These are phyloP conservation scores for Salix dunnii DNA, from an alignment of 345 rosid genomes.

Conservation along the genomic window DNA sequence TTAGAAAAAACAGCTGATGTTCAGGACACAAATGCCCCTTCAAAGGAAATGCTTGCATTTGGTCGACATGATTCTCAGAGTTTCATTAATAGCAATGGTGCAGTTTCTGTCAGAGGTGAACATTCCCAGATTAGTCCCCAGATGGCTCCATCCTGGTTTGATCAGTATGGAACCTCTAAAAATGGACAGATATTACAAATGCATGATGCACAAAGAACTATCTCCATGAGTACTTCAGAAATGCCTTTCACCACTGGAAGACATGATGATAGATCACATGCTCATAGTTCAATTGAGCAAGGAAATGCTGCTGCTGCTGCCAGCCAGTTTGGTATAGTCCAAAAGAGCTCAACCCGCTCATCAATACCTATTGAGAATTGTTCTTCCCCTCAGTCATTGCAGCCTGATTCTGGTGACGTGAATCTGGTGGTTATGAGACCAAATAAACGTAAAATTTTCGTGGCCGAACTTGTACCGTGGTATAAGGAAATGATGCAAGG, in stretches of 20 bases:
- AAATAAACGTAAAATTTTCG: slow-evolving; percentile 63
- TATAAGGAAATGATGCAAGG: slow-evolving; percentile 55
- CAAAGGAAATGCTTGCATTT: slow-evolving; percentile 33
- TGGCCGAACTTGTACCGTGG: slow-evolving; percentile 56
- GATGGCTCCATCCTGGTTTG: slow-evolving; percentile 77
- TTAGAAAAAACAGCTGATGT: slow-evolving; percentile 28
- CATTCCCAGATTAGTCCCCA: slow-evolving; percentile 54
- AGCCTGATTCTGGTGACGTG: slow-evolving; percentile 34
- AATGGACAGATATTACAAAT: slow-evolving; percentile 52
- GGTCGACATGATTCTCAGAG: slow-evolving; percentile 21
- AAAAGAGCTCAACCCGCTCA: slow-evolving; percentile 24
- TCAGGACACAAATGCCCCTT: slow-evolving; percentile 26
- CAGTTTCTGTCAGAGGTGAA: slow-evolving; percentile 37
- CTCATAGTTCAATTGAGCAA: slow-evolving; percentile 32
- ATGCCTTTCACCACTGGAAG: slow-evolving; percentile 36
- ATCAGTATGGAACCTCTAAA: slow-evolving; percentile 59
- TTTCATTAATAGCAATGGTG: slow-evolving; percentile 27
- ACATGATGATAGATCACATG: slow-evolving; percentile 40
- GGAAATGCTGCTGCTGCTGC: slow-evolving; percentile 28
- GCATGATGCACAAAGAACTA: slow-evolving; percentile 35
- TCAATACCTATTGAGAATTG: slow-evolving; percentile 33
- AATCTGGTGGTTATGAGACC: slow-evolving; percentile 32
- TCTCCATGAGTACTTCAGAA: slow-evolving; percentile 37
- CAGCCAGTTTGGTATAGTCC: slow-evolving; percentile 27
- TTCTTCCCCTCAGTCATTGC: slow-evolving; percentile 37